A percentile compares a stretch with the other conserved stretches of the same genome.
Conservation (phyloP, 148 eudicot species). For the Suaeda aralocaspica region DNA sequence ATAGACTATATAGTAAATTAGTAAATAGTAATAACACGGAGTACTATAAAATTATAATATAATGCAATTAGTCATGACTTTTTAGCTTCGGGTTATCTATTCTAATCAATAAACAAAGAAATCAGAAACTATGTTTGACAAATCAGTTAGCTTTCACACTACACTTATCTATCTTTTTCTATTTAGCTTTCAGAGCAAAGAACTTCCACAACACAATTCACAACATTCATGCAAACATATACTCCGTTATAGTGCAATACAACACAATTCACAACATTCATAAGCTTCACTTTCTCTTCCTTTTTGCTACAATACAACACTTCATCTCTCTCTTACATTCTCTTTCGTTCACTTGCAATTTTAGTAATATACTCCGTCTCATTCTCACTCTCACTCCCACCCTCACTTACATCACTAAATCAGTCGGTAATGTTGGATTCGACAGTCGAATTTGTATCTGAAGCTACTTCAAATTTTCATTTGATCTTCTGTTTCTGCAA, state of each 20-base stretch:
- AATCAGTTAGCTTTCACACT: conserved; percentile 25
- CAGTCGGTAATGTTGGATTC: conserved; percentile 48
- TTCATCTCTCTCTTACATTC: background rate
- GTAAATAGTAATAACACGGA: too few relatives aligned
- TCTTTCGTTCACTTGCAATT: too few relatives aligned
- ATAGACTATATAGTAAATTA: too few relatives aligned
- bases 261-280: conserved; percentile 24
- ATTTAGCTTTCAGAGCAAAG: conserved; percentile 26
- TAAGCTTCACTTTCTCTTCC: background rate
- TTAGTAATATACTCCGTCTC: too few relatives aligned
- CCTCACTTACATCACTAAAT: background rate
- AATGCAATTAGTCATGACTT: too few relatives aligned
- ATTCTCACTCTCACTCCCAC: background rate
- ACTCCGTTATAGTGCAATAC: background rate
- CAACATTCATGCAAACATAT: background rate
- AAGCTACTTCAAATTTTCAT: conserved; percentile 48
- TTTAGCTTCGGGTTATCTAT: too few relatives aligned
- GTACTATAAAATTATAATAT: too few relatives aligned
- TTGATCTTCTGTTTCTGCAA: conserved; percentile 62
- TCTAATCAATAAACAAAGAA: too few relatives aligned
- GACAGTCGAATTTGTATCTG: conserved; percentile 39
- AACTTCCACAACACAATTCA: conserved; percentile 26
- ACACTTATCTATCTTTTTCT: background rate
- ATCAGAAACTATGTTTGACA: too few relatives aligned
- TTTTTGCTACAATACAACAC: background rate